Percentiles rank a stretch among this genome's conserved stretches.
These are phyloP conservation scores for Lasiodiplodia hormozganensis DNA, from an alignment of 2,329 filamentous ascomycete species.

Conservation along the genomic window DNA sequence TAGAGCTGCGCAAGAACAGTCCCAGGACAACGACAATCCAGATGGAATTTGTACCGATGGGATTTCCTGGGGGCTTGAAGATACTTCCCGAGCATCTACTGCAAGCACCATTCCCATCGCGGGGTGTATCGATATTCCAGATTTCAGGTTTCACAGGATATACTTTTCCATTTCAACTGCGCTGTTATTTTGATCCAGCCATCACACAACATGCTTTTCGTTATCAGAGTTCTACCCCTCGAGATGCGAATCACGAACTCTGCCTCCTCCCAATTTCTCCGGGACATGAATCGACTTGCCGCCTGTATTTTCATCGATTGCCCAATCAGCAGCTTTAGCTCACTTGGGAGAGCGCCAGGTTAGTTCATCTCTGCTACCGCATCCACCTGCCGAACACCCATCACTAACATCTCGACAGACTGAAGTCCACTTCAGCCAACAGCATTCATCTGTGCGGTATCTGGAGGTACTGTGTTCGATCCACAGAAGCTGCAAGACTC, in stretches of 20 bases:
- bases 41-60: no score
- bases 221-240: no score
- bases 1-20: no score
- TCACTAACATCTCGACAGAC: slow-evolving; percentile 34
- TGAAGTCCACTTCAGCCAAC: slow-evolving; percentile 42
- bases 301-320: background rate
- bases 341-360: slow-evolving; percentile 20
- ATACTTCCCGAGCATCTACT: no score
- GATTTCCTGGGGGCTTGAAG: no score
- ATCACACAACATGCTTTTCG: no score
- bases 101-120: no score
- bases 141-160: no score
- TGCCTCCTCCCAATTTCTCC: background rate
- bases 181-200: no score
- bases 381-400: background rate
- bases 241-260: no score
- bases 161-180: no score
- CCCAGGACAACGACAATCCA: background rate
- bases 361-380: background rate
- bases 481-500: slow-evolving; percentile 42
- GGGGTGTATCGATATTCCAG: no score
- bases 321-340: slow-evolving; percentile 14
- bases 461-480: slow-evolving; percentile 49
- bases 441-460: slow-evolving; percentile 39
- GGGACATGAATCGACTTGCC: background rate